A percentile compares a stretch with the other conserved stretches of the same genome.
phyloP scores from a whole-genome alignment of 140 eudicot genomes.

The Eryngium alpinum region DNA sequence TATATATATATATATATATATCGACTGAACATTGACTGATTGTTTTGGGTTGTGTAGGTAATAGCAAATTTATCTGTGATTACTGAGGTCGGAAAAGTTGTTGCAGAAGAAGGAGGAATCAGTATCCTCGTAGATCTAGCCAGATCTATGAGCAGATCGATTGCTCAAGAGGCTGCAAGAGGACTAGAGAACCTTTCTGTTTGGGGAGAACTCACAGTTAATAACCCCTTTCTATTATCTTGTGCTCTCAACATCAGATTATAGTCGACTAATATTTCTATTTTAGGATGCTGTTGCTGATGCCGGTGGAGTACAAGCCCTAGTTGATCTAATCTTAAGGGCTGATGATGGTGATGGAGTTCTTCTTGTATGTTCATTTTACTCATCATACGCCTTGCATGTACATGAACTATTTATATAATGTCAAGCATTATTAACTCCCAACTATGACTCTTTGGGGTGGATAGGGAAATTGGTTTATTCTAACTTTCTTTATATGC shows the following conservation, averaged over 20 bases:
- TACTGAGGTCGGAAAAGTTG: background rate
- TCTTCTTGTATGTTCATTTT: constrained; percentile 54
- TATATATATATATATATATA: no score
- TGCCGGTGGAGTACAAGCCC: constrained; percentile 86
- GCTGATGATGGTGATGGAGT: constrained; percentile 81
- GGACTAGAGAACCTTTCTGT: background rate
- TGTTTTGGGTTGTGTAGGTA: background rate
- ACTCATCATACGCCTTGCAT: background rate
- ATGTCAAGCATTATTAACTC: background rate
- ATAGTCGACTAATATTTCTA: constrained; percentile 10
- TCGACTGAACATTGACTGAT: background rate
- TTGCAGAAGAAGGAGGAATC: background rate
- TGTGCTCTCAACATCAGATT: constrained; percentile 4
- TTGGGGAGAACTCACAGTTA: constrained; percentile 79
- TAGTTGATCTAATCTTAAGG: constrained; percentile 87
- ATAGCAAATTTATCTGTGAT: background rate
- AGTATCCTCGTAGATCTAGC: background rate
- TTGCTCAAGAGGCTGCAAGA: background rate
- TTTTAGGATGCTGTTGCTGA: constrained; percentile 77
- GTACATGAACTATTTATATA: background rate
- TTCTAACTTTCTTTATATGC: constrained; percentile 12
- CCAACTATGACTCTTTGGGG: background rate
- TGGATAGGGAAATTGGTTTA: background rate
- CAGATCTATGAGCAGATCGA: background rate
- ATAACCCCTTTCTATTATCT: background rate